Evolutionary conservation across 2,329 filamentous ascomycete genomes (phyloP).

Genomic region (Hymenoscyphus scutula): DNA sequence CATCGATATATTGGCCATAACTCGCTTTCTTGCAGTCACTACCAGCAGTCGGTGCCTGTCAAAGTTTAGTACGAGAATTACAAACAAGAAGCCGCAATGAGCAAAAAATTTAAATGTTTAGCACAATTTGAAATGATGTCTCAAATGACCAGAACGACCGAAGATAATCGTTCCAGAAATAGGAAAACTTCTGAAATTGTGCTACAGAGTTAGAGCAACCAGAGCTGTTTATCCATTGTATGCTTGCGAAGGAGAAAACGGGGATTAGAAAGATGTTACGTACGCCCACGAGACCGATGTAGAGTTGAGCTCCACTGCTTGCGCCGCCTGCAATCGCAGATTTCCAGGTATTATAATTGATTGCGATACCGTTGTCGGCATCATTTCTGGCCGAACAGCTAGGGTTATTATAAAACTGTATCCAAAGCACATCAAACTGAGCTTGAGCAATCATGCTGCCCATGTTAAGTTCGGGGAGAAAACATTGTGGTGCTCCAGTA

Average conservation of each 20-base stretch:
- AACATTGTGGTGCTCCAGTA: conserved; percentile 36
- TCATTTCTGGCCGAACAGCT: conserved; percentile 32
- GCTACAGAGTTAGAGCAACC: too few species aligned
- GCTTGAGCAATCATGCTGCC: conserved; percentile 28
- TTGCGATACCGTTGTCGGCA: conserved; percentile 20
- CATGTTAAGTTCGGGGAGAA: conserved; percentile 35
- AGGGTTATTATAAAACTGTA: conserved; percentile 37
- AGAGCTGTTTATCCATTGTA: too few species aligned
- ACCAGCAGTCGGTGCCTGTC: conserved; percentile 13
- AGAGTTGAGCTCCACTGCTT: conserved; percentile 32
- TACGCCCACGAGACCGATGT: conserved; percentile 35
- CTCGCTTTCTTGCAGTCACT: conserved; percentile 7
- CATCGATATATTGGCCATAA: conserved; percentile 25
- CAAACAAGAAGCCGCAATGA: too few species aligned
- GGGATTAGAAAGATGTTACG: too few species aligned
- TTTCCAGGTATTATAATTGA: conserved; percentile 33
- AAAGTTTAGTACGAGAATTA: too few species aligned
- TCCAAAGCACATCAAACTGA: conserved; percentile 35
- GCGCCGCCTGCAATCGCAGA: conserved; percentile 19
- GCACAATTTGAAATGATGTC: too few species aligned
- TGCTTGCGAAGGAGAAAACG: too few species aligned
- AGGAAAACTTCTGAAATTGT: too few species aligned
- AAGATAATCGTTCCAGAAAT: too few species aligned
- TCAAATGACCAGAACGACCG: too few species aligned
- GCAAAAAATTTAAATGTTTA: too few species aligned